phyloP scores from a whole-genome alignment of 352 stramenopile species.

The Aphanomyces astaci region DNA sequence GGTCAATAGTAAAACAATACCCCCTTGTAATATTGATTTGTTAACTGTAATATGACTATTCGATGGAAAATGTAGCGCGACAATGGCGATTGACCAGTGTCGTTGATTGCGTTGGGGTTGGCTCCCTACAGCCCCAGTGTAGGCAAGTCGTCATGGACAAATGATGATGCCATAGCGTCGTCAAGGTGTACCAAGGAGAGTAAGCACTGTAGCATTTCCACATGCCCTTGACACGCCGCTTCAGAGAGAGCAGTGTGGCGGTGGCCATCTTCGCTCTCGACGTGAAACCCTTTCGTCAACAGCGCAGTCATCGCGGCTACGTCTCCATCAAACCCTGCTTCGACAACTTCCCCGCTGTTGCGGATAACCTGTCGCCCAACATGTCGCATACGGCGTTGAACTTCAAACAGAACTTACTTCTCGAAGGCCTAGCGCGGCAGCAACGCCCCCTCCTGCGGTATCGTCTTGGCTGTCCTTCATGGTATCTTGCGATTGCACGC shows the following conservation, averaged over 20 bases:
- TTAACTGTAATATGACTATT: too few relatives aligned
- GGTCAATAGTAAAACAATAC: too few relatives aligned
- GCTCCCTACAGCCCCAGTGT: conserved; percentile 31
- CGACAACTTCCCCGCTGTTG: conserved; percentile 78
- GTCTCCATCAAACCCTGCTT: conserved; percentile 85
- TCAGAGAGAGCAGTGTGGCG: conserved; percentile 82
- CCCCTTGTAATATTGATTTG: too few relatives aligned
- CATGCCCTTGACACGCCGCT: conserved; percentile 77
- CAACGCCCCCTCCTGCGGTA: conserved; percentile 28
- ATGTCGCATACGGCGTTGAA: not conserved
- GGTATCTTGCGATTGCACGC: conserved; percentile 31
- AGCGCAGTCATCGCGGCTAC: conserved; percentile 53
- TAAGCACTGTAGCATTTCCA: conserved; percentile 52
- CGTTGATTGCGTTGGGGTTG: conserved; percentile 82
- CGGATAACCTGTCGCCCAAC: conserved; percentile 29
- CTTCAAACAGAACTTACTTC: conserved; percentile 25
- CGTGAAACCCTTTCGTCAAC: conserved; percentile 81
- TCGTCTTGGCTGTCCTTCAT: conserved; percentile 16
- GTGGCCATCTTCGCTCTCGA: conserved; percentile 81
- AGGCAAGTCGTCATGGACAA: not conserved
- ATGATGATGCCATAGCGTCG: too few relatives aligned
- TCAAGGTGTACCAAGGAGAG: conserved; percentile 35
- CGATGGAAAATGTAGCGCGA: too few relatives aligned
- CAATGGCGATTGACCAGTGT: conserved; percentile 69
- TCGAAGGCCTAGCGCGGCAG: conserved; percentile 49